Evolutionary conservation across 805 yeast genomes (phyloP).

Genomic region (Sugiyamaella boreocaroliniensis): DNA sequence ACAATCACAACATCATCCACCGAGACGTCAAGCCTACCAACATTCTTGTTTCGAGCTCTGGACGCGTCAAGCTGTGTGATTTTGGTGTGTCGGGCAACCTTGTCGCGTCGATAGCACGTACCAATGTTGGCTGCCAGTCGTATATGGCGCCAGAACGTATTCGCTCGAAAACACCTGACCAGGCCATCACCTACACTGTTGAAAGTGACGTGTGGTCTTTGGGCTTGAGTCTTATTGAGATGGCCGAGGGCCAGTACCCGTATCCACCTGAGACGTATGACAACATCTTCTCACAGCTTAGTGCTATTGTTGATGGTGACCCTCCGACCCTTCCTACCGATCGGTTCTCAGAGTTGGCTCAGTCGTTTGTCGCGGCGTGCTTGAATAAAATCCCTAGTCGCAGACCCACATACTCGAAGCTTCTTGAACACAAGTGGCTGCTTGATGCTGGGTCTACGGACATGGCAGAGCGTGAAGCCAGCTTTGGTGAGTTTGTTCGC

Average conservation of each 20-base stretch:
- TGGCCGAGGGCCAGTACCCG: conserved; percentile 90
- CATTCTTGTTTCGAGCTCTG: conserved; percentile 71
- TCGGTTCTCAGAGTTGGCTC: conserved; percentile 67
- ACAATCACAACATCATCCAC: conserved; percentile 85
- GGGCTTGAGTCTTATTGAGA: conserved; percentile 84
- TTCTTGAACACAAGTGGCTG: conserved; percentile 83
- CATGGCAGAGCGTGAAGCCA: conserved; percentile 29
- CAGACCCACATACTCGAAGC: conserved; percentile 73
- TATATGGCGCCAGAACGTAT: conserved; percentile 99
- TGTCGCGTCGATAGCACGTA: conserved; percentile 90
- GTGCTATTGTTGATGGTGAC: conserved; percentile 94
- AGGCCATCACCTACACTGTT: conserved; percentile 54
- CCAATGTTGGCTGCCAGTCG: conserved; percentile 95
- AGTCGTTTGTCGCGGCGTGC: conserved; percentile 63
- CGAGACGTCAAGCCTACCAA: conserved; percentile 97
- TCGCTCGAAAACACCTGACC: conserved; percentile 39
- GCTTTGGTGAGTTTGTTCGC: conserved; percentile 34
- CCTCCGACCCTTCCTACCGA: conserved; percentile 71
- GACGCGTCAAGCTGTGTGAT: conserved; percentile 89
- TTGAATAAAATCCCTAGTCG: conserved; percentile 71
- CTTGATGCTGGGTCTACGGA: conserved; percentile 37
- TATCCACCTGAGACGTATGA: conserved; percentile 91
- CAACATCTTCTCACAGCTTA: conserved; percentile 84
- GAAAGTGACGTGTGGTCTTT: conserved; percentile 95
- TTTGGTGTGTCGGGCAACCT: conserved; percentile 94